Evolutionary conservation across 176 grass and related monocot genomes (phyloP), one percentile per base, ranked within the genome.

Genomic region (Dendrocalamus sinicus): DNA sequence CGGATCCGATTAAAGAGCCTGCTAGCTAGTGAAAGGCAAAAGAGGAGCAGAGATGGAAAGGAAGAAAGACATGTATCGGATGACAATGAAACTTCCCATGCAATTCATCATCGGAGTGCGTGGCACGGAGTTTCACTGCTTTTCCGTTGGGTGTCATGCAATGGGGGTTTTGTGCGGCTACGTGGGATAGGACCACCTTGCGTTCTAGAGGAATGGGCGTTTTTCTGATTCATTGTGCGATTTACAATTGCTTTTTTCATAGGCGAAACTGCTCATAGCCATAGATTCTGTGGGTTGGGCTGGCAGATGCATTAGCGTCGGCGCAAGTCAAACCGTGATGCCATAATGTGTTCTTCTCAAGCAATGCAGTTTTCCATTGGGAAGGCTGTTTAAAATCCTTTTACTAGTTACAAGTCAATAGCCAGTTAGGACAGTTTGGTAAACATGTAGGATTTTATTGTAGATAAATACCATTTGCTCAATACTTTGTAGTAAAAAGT

Each of bases 21-120:
- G 83, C 79, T 87, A 37, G 58, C 80, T 54, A 79, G 60, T 87
- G 81, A 80, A 88, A 88, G 85, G 85, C 85, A 80, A 84, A 84
- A 84, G 81, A 84, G 32, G 12, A 70, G 13, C 71, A 59, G 50
- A 61, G 78, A 23, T 35, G 48, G 19, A 32, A 16, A 58, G 20
- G 13, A 40, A 80, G 12, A 72, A 10, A 22, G 47, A 16, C 35
- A 46, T 40, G 69, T 48, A 20, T 39, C 63, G 43, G 14, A 23
- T 45, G 57, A 23, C 46, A 8, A 37, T 59, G 89, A 83, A 78
- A 35, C 74, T 87, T 84, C 75, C 60, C 28, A 35, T 44, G 58
- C 67, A 68, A 72, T 83, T n/a, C 78, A 22, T 51, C 73, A 26
- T 63, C 14, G 60, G 50, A 43, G n/a, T 71, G 78, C 37, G 72